Base-by-base conservation (phyloP, 2,329 filamentous ascomycete genomes). In the Cercospora sp. region DNA sequence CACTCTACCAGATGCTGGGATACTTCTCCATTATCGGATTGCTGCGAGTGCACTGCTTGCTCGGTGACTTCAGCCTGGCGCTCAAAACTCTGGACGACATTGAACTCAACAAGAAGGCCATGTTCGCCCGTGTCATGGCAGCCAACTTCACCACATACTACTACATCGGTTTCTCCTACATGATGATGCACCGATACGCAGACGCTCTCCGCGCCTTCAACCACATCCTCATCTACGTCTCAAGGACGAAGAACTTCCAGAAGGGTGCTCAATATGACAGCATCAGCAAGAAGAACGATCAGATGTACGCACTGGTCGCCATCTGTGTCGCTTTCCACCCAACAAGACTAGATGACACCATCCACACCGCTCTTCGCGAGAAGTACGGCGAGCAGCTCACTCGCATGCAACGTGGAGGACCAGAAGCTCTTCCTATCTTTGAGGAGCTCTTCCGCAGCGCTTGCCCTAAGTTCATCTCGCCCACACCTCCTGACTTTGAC, bases 121-220 rank as follows among this genome's bases (percentile, higher is more conserved):
- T 98, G 92, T 99, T 99, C 81, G 94, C 95, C 71, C 92, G 95
- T 74, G 95, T 99, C 80, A 98, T 99, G 95, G 94, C 95, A 64
- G 95, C 95, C 67, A 95, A 99, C 86, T 98, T 98, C 85, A 97
- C 94, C 75, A 99, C 95, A 73, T 99, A 98, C 89, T 99, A 99
- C 89, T 98, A 98, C 81, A 94, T 99, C 71, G 95, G 95, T 75
- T 99, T 99, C 89, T 96, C 93, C 75, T 99, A 99, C 90, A 98
- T 99, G 94, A 99, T 99, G 95, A 96, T 98, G 92, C 93, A 95
- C 84, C 92, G 95, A 80, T 99, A 99, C 81, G 92, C 93, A 82
- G 95, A 99, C 83, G 95, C 95, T 81, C 97, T 99, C 84, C 93
- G 94, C 87, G 97, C 97, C 91, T 99, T 99, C 89, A 96, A 92